Base-by-base conservation (phyloP, 768 basidiomycete species). In the Collybia sordida region DNA sequence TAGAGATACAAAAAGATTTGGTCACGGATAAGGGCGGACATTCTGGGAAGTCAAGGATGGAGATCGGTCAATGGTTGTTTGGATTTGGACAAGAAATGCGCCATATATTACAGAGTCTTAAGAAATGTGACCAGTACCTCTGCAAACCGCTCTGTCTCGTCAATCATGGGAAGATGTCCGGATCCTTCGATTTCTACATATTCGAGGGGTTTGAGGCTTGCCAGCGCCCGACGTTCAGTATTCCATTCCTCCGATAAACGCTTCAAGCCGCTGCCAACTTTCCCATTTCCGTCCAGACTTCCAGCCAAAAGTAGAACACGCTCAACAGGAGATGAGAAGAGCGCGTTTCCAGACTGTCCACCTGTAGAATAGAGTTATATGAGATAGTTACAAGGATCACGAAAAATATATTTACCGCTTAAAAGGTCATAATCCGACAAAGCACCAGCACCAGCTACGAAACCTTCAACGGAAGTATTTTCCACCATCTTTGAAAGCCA, bases 151-250 rank as follows among this genome's bases (percentile, higher is more conserved):
- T 72, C 70, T 2, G 77, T 73, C 44, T 68, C 67, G 56, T 81
- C 80, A 4, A 80, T 63, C 78, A 81, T 80, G 0, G 80, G 80
- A 6, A 81, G 56, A 65, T 81, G 78, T 0, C 79, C 79, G 0
- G 75, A 64, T 6, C 60, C 60, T 15, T 60, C 64, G 6, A 81
- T 66, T 28, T 64, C 66, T 17, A 58, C 62, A 51, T 66, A 73
- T 23, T 64, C 57, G 12, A 74, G 59, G 15, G 58, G 50, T 6
- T 54, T 56, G 3, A 49, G 45, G 6, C 39, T 44, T 12, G 45
- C 40, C 8, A 54, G 28, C 25, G 36, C n/a, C 19, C 39, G 24
- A 22, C 57, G 43, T 31, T 44, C 39, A 11, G 43, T 42, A n/a
- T 63, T 63, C 61, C 61, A 63, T 6, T 55, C 56, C 6, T 66